Evolutionary conservation across 768 basidiomycete species (phyloP), one percentile per base, ranked within the genome.

Genomic region (Lentinula boryana): DNA sequence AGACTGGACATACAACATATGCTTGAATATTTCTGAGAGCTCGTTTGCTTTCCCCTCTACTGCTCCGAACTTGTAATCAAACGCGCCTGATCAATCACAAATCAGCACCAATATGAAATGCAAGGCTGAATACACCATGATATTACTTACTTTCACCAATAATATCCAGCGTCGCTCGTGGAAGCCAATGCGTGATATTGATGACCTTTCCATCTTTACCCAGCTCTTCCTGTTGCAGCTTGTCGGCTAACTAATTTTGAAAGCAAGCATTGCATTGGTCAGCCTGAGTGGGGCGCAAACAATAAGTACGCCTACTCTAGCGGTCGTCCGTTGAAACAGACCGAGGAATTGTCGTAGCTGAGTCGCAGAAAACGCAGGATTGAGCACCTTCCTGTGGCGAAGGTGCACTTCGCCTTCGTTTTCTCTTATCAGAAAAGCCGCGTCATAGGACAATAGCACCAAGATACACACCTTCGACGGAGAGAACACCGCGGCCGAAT

Each of bases 351-450:
- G 62, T 16, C 67, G 64, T n/a, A 73, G 53, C 50, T 74, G 69
- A 0, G 65, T 60, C 12, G 66, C 62, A 40, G 63, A 62, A 63
- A 72, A 72, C 10, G 68, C 71, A 9, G 70, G 67, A 27, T 66
- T 66, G 64, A 72, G 65, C 21, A 71, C 63, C 60, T 68, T 73
- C 18, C 70, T 62, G 36, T 72, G 71, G 21, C 72, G 71, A 9
- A 61, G 60, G 58, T 72, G 71, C 32, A 62, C 62, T 32, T 57
- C 51, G 13, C 65, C 71, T 65, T 36, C 31, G 36, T 5, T 32
- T 12, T n/a, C 13, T 40, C 52, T 43, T n/a, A 55, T 8, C 6
- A 23, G n/a, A 21, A 9, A n/a, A 23, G 9, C n/a, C 6, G 16
- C 9, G 46, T 13, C 16, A 23, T 40, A 18, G 53, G 10, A 53